A percentile compares a stretch with the other conserved stretches of the same genome.
Evolutionary conservation across 2,329 filamentous ascomycete genomes (phyloP).

Genomic region (Ophiognomonia clavigignenti-juglandacearum): DNA sequence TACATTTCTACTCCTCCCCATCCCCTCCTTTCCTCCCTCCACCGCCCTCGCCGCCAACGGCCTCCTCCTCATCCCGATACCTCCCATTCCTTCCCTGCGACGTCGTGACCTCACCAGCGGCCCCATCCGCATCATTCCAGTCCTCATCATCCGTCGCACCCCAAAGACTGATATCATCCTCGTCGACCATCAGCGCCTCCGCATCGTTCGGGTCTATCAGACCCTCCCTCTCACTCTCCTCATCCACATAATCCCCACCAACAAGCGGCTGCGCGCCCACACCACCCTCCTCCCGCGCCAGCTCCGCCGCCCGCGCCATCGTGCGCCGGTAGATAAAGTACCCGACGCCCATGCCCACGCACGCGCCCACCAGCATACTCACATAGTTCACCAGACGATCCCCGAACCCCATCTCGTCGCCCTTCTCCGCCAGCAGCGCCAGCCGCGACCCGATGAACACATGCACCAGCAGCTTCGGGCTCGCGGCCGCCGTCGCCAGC

Average conservation of each 20-base stretch:
- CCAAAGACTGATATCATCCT: constrained; percentile 57
- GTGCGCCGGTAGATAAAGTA: constrained; percentile 77
- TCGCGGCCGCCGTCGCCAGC: constrained; percentile 70
- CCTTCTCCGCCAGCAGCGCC: constrained; percentile 75
- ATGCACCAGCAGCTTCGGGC: constrained; percentile 84
- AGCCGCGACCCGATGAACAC: constrained; percentile 87
- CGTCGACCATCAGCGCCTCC: constrained; percentile 48
- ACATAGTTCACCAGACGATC: constrained; percentile 81
- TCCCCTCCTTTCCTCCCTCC: constrained; percentile 19
- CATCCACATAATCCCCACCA: constrained; percentile 25
- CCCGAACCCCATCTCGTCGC: constrained; percentile 73
- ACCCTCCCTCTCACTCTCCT: constrained; percentile 20
- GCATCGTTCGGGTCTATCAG: constrained; percentile 35
- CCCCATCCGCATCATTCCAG: constrained; percentile 26
- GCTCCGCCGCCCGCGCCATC: constrained; percentile 57
- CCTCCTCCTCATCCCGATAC: constrained; percentile 26
- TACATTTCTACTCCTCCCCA: background rate
- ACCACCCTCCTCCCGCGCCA: constrained; percentile 41
- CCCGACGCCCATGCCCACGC: constrained; percentile 71
- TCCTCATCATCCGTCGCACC: constrained; percentile 34
- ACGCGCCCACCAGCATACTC: constrained; percentile 67
- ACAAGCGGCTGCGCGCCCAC: constrained; percentile 20
- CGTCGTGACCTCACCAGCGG: background rate
- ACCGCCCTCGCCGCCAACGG: constrained; percentile 15
- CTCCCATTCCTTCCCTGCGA: constrained; percentile 1